Evolutionary conservation across 177 flowering plant genomes (phyloP), one percentile per base, ranked within the genome.

Genomic region (Vitis hybrid): DNA sequence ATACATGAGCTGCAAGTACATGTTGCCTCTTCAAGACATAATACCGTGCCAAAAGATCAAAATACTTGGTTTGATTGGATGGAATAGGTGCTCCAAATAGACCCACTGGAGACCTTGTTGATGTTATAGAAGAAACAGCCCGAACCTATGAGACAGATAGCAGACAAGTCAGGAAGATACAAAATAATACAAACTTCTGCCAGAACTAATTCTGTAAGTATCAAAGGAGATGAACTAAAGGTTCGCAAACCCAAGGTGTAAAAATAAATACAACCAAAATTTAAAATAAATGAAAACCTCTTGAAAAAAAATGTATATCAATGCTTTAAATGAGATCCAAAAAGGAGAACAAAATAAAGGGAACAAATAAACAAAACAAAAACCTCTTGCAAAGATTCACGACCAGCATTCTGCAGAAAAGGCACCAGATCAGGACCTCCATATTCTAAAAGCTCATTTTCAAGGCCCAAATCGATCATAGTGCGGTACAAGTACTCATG

Each of bases 381-480:
- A 60, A 90, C 97, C 95, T 90, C 90, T 63, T 83, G 85, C 39
- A 66, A 62, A 29, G 89, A 75, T 59, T 86, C 89, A 60, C 89
- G 82, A 63, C 88, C 93, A 77, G 98, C 90, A 80, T 59, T 85
- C 86, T 90, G 97, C 60, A 93, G 82, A 77, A 93, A 96, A 56
- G 96, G 95, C 45, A 96, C 97, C 87, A 96, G 81, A 83, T 96
- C 98, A 22, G 97, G 88, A 60, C 99, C 99, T 71, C 97, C 99
- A 83, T 84, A 93, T 77, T 96, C 99, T 82, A 93, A 74, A 62
- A 96, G 74, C 72, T 93, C 98, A 77, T 86, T 83, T 72, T 96
- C 99, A 73, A 96, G 89, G 19, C 99, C 97, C 69, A 92, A 73
- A 66, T 87, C 92, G 80, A 96, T 93, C 91, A 96, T 83, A 22